Percentiles rank a stretch among this genome's conserved stretches.
Conservation (phyloP, 495 filamentous ascomycete genomes). For the Neurospora africana region DNA sequence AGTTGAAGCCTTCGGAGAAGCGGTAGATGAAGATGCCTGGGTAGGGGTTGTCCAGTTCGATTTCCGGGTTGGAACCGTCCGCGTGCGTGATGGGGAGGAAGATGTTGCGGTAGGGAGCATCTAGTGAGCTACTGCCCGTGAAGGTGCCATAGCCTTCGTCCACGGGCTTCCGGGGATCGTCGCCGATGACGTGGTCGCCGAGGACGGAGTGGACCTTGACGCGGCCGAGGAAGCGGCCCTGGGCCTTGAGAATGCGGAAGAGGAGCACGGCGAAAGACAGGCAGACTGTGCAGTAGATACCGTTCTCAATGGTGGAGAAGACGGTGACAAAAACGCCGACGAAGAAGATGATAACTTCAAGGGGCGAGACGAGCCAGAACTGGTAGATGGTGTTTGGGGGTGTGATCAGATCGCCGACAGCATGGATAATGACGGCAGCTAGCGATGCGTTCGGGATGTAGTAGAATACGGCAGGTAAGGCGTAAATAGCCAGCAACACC, state of each 20-base stretch:
- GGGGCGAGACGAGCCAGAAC: constrained; percentile 87
- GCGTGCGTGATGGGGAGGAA: constrained; percentile 84
- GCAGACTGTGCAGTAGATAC: constrained; percentile 79
- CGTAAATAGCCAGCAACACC: constrained; percentile 92
- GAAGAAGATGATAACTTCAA: constrained; percentile 92
- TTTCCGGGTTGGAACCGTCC: constrained; percentile 83
- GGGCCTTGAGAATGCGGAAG: constrained; percentile 74
- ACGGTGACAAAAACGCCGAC: constrained; percentile 84
- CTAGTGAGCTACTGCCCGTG: constrained; percentile 19
- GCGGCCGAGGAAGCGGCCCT: constrained; percentile 77
- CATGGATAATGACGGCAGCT: constrained; percentile 95
- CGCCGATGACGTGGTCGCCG: constrained; percentile 69
- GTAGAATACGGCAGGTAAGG: constrained; percentile 83
- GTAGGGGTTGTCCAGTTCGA: constrained; percentile 70
- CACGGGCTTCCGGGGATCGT: constrained; percentile 24
- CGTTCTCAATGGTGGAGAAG: constrained; percentile 80
- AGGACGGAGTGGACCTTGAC: constrained; percentile 84
- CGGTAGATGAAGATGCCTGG: constrained; percentile 97
- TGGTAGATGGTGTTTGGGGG: constrained; percentile 89
- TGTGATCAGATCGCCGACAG: constrained; percentile 90
- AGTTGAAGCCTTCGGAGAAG: constrained; percentile 94
- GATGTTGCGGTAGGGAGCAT: constrained; percentile 49
- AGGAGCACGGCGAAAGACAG: constrained; percentile 70
- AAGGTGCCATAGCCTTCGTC: constrained; percentile 39
- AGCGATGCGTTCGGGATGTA: constrained; percentile 83